Evolutionary conservation across 2,329 filamentous ascomycete genomes (phyloP).

Genomic region (Byssothecium circinans): DNA sequence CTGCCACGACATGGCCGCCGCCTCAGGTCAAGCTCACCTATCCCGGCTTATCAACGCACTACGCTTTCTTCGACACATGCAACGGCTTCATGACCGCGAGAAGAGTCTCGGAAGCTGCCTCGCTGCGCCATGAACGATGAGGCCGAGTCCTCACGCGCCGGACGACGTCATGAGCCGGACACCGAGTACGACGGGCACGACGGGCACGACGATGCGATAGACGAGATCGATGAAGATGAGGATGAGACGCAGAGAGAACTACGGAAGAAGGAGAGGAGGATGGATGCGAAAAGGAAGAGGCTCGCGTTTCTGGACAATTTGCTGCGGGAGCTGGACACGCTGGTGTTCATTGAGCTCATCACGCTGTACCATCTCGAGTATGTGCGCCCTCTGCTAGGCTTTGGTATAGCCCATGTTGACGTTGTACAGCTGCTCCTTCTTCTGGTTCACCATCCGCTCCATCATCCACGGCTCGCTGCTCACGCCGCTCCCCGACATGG

Average conservation of each 20-base stretch:
- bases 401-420: conserved; percentile 19
- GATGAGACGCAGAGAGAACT: conserved; percentile 23
- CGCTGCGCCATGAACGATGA: conserved; percentile 44
- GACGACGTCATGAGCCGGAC: conserved; percentile 19
- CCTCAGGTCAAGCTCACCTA: too few species aligned
- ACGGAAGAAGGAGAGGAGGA: conserved; percentile 25
- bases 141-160: conserved; percentile 40
- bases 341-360: conserved; percentile 64
- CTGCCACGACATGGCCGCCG: conserved; percentile 2
- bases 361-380: conserved; percentile 67
- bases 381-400: conserved; percentile 33
- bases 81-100: conserved; percentile 31
- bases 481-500: conserved; percentile 58
- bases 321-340: conserved; percentile 59
- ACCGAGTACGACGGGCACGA: conserved; percentile 3
- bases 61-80: too few species aligned
- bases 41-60: too few species aligned
- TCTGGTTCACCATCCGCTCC: conserved; percentile 58
- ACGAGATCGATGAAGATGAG: conserved; percentile 16
- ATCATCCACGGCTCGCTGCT: conserved; percentile 61
- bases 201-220: conserved; percentile 10
- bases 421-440: conserved; percentile 56
- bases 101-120: conserved; percentile 9
- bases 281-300: conserved; percentile 41
- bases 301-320: conserved; percentile 55